Evolutionary conservation across 1,284 basidiomycete genomes (phyloP).

Genomic region (Xerocomus nothofagi): DNA sequence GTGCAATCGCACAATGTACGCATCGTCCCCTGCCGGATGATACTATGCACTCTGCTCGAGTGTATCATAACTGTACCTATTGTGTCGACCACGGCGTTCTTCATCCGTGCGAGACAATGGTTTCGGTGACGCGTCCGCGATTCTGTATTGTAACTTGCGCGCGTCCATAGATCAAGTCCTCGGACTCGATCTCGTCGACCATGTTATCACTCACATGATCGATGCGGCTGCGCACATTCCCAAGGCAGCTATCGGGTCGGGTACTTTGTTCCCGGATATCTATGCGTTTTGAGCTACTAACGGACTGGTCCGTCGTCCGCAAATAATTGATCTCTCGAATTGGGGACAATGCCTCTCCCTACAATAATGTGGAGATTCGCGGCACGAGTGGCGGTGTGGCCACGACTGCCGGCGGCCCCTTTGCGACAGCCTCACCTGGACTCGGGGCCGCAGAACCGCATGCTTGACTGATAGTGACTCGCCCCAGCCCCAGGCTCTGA

Average conservation of each 20-base stretch:
- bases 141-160: too few relatives aligned
- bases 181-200: neutral
- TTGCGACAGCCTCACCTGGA: too few relatives aligned
- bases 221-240: too few relatives aligned
- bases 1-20: slow-evolving; percentile 1
- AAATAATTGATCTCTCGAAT: too few relatives aligned
- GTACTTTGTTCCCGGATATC: slow-evolving; percentile 23
- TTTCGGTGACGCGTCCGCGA: slow-evolving; percentile 1
- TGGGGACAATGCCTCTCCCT: too few relatives aligned
- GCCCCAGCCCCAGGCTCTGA: too few relatives aligned
- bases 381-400: too few relatives aligned
- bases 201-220: slow-evolving; percentile 6
- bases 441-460: neutral
- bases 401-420: too few relatives aligned
- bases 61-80: slow-evolving; percentile 13
- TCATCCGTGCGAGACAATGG: slow-evolving; percentile 3
- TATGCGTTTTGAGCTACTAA: too few relatives aligned
- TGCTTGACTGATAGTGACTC: slow-evolving; percentile 11
- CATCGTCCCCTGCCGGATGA: slow-evolving; percentile 4
- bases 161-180: slow-evolving; percentile 9
- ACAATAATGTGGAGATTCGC: too few relatives aligned
- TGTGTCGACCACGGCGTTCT: slow-evolving; percentile 5
- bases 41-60: slow-evolving; percentile 16
- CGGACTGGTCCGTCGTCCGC: too few relatives aligned
- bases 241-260: too few relatives aligned